These are phyloP conservation scores for Stylosanthes scabra DNA, from an alignment of 331 rosid species.

Conservation along the genomic window DNA sequence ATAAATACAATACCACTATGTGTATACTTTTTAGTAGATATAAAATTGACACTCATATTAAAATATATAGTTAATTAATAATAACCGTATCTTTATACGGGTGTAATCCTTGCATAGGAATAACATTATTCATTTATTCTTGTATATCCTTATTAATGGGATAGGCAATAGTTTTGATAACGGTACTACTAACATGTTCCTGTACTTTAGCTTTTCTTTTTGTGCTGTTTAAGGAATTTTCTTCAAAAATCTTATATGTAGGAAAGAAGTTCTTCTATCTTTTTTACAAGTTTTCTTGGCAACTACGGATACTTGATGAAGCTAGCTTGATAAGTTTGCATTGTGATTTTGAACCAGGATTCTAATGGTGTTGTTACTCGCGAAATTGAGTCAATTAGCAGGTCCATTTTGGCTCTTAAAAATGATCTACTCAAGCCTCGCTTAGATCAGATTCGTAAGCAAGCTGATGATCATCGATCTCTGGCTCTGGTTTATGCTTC, in stretches of 20 bases:
- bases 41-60: too few species aligned
- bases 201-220: too few species aligned
- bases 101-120: too few species aligned
- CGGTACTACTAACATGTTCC: too few species aligned
- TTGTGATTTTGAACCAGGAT: constrained; percentile 55
- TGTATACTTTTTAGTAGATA: too few species aligned
- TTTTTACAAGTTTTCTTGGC: neutral
- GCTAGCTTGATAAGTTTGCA: neutral
- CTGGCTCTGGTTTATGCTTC: constrained; percentile 80
- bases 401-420: constrained; percentile 80
- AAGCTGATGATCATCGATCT: constrained; percentile 84
- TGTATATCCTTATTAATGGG: too few species aligned
- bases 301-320: constrained; percentile 1
- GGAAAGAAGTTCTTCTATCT: neutral
- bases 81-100: too few species aligned
- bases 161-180: too few species aligned
- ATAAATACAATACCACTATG: too few species aligned
- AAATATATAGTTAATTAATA: too few species aligned
- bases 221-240: too few species aligned
- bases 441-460: constrained; percentile 91
- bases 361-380: constrained; percentile 47
- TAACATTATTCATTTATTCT: too few species aligned
- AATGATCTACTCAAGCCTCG: constrained; percentile 95
- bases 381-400: constrained; percentile 59
- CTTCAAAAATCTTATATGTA: neutral